Percentiles rank a stretch among this genome's conserved stretches.
Evolutionary conservation across 2,329 filamentous ascomycete genomes (phyloP).

Genomic region (Aspergillus niger): DNA sequence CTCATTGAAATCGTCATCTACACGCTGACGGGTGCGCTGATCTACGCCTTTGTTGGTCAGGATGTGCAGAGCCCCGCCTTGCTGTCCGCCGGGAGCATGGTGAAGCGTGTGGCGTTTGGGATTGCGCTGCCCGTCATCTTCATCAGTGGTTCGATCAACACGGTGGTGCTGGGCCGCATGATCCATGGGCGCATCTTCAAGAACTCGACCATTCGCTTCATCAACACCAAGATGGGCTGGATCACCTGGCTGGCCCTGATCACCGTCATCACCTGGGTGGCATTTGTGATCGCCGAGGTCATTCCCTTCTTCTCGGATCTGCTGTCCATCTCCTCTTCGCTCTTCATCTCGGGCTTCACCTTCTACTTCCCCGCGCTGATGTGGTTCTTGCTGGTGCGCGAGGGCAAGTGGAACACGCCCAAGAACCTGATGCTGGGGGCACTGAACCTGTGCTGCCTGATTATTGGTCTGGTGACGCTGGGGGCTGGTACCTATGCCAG

Average conservation of each 20-base stretch:
- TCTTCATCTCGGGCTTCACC: slow-evolving; percentile 87
- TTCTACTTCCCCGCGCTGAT: slow-evolving; percentile 64
- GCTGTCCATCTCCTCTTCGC: slow-evolving; percentile 54
- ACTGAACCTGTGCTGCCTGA: slow-evolving; percentile 69
- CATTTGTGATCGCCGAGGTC: slow-evolving; percentile 80
- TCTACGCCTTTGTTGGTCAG: slow-evolving; percentile 38
- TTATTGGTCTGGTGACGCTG: slow-evolving; percentile 73
- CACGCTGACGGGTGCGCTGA: slow-evolving; percentile 27
- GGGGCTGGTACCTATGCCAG: slow-evolving; percentile 75
- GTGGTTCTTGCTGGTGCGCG: slow-evolving; percentile 35
- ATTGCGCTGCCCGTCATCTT: slow-evolving; percentile 40
- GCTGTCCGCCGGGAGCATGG: slow-evolving; percentile 27
- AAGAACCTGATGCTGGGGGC: slow-evolving; percentile 56
- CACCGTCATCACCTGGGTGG: slow-evolving; percentile 67
- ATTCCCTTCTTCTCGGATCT: slow-evolving; percentile 82
- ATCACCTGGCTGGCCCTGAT: slow-evolving; percentile 35
- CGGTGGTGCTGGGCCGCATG: slow-evolving; percentile 36
- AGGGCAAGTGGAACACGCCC: slow-evolving; percentile 28
- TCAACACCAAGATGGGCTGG: slow-evolving; percentile 40
- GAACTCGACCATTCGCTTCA: slow-evolving; percentile 38
- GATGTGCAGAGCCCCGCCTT: slow-evolving; percentile 38
- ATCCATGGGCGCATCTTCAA: slow-evolving; percentile 39
- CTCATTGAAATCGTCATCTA: slow-evolving; percentile 27
- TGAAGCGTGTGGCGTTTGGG: slow-evolving; percentile 37
- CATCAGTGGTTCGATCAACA: slow-evolving; percentile 42